These are phyloP conservation scores for Cadophora sp. DNA, from an alignment of 2,329 filamentous ascomycete genomes.

Conservation along the genomic window DNA sequence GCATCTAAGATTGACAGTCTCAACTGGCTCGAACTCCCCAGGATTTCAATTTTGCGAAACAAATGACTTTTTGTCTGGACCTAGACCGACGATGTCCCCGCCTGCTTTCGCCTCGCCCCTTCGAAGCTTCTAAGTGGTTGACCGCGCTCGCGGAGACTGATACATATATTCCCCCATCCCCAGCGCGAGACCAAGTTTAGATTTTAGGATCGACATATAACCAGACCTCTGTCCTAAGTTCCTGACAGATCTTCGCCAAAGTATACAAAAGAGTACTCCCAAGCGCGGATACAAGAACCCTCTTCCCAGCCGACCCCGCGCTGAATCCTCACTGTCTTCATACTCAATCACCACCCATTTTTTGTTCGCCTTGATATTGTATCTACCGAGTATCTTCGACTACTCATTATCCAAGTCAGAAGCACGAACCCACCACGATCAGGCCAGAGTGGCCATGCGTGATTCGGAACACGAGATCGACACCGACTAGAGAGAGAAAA, in stretches of 20 bases:
- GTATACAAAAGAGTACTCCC: background rate
- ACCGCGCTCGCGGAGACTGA: background rate
- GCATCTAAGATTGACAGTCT: background rate
- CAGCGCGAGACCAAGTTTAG: background rate
- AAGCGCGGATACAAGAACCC: background rate
- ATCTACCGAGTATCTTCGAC: background rate
- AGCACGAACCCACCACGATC: background rate
- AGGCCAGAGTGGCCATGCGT: background rate
- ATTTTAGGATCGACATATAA: conserved; percentile 1
- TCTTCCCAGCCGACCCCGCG: conserved; percentile 2
- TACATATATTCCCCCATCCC: background rate
- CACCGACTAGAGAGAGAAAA: background rate
- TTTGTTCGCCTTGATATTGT: background rate
- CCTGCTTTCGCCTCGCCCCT: background rate
- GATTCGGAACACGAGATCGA: background rate
- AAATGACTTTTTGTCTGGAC: background rate
- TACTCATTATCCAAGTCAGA: background rate
- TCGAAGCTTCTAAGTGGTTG: background rate
- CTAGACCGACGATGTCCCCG: background rate
- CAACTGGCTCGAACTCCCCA: background rate
- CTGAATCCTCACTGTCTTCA: background rate
- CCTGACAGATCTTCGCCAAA: background rate
- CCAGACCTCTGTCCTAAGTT: background rate
- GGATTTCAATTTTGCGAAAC: background rate
- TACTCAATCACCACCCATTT: background rate